Evolutionary conservation across 495 filamentous ascomycete genomes (phyloP).

Genomic region (Amniculicola lignicola): DNA sequence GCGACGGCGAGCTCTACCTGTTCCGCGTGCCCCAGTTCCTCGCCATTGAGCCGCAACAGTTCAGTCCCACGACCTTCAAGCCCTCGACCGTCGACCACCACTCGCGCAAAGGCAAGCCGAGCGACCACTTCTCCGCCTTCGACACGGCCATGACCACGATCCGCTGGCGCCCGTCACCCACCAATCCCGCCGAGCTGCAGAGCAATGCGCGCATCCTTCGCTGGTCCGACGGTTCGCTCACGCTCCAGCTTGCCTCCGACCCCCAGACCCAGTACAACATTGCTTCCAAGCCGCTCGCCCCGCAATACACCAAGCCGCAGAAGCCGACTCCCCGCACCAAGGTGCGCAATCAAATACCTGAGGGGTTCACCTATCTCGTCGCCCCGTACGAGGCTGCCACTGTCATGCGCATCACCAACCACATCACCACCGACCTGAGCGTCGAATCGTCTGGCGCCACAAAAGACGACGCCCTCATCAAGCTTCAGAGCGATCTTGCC

Average conservation of each 20-base stretch:
- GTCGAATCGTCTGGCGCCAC: conserved; percentile 66
- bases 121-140: conserved; percentile 54
- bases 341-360: conserved; percentile 59
- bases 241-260: conserved; percentile 68
- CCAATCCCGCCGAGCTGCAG: conserved; percentile 56
- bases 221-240: conserved; percentile 84
- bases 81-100: conserved; percentile 58
- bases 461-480: conserved; percentile 73
- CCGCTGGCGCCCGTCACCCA: conserved; percentile 68
- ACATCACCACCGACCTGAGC: conserved; percentile 72
- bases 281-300: conserved; percentile 69
- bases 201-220: conserved; percentile 74
- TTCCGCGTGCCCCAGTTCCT: conserved; percentile 78
- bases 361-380: conserved; percentile 79
- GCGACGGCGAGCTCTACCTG: conserved; percentile 60
- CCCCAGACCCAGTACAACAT: conserved; percentile 79
- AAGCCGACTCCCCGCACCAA: conserved; percentile 51
- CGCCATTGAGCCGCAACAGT: conserved; percentile 69
- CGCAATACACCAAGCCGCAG: conserved; percentile 49
- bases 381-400: conserved; percentile 67
- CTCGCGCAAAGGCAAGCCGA: conserved; percentile 44
- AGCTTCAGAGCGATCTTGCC: conserved; percentile 67
- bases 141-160: conserved; percentile 64
- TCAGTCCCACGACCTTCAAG: conserved; percentile 68
- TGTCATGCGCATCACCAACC: conserved; percentile 71